phyloP scores from a whole-genome alignment of 2,329 filamentous ascomycete species.

The Diaporthe aspalathi region DNA sequence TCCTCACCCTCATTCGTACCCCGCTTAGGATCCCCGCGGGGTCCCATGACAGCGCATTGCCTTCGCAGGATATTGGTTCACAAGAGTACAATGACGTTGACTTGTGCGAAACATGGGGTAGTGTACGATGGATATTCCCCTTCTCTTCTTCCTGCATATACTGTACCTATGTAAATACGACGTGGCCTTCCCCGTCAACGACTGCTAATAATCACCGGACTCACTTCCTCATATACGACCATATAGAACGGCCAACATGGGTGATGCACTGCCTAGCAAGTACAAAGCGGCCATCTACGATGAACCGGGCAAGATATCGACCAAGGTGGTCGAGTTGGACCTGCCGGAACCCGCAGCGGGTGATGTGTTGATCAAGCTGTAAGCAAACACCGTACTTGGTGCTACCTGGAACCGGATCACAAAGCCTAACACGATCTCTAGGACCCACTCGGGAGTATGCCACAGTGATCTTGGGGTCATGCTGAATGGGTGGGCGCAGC shows the following conservation, averaged over 20 bases:
- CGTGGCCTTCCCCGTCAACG: not conserved
- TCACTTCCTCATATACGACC: not conserved
- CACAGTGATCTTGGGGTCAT: slow-evolving; percentile 40
- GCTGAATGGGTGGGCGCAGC: slow-evolving; percentile 35
- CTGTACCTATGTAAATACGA: no score
- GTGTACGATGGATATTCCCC: not conserved
- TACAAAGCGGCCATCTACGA: slow-evolving; percentile 36
- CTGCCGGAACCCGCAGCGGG: slow-evolving; percentile 35
- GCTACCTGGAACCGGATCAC: not conserved
- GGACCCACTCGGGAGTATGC: slow-evolving; percentile 43
- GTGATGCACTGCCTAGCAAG: slow-evolving; percentile 29
- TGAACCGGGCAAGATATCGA: slow-evolving; percentile 36
- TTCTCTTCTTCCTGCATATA: slow-evolving; percentile 1
- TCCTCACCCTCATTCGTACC: slow-evolving; percentile 20
- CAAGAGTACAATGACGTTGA: slow-evolving; percentile 1
- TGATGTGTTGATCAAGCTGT: slow-evolving; percentile 39
- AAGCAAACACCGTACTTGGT: not conserved
- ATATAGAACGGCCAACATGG: slow-evolving; percentile 17
- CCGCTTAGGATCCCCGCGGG: slow-evolving; percentile 16
- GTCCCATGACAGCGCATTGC: not conserved
- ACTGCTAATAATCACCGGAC: not conserved
- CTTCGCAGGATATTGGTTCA: not conserved
- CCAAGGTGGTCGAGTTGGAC: slow-evolving; percentile 37
- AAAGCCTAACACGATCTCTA: slow-evolving; percentile 1
- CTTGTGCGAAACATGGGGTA: not conserved